These are phyloP conservation scores for Psilocybe cubensis DNA, from an alignment of 768 basidiomycete genomes.

Conservation along the genomic window DNA sequence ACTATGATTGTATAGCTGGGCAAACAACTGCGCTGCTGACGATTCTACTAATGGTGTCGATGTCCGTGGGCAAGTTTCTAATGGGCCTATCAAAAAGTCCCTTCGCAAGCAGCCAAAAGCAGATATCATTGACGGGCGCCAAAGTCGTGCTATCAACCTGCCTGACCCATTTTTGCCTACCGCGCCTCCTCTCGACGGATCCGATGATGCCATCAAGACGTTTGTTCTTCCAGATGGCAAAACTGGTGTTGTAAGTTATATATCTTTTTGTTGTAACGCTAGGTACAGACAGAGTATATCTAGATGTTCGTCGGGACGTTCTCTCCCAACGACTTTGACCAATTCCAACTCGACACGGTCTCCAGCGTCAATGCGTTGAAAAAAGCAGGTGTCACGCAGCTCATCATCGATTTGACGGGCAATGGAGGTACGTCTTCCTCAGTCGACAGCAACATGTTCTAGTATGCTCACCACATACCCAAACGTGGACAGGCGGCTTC, in stretches of 20 bases:
- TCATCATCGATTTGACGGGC: slow-evolving; percentile 63
- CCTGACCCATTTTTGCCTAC: slow-evolving; percentile 53
- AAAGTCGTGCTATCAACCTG: slow-evolving; percentile 43
- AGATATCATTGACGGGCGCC: slow-evolving; percentile 46
- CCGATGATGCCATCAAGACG: slow-evolving; percentile 55
- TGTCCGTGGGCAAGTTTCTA: slow-evolving; percentile 10
- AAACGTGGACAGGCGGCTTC: slow-evolving; percentile 60
- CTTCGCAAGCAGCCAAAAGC: slow-evolving; percentile 34
- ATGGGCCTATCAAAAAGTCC: slow-evolving; percentile 2
- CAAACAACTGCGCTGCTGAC: slow-evolving; percentile 58
- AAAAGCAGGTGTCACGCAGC: slow-evolving; percentile 46
- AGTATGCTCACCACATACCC: too few relatives aligned
- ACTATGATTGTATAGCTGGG: slow-evolving; percentile 47
- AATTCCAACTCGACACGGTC: slow-evolving; percentile 55
- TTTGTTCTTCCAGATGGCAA: slow-evolving; percentile 57
- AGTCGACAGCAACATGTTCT: too few relatives aligned
- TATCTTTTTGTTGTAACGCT: neutral
- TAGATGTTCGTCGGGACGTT: slow-evolving; percentile 70
- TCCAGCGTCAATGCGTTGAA: slow-evolving; percentile 50
- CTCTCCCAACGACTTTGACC: slow-evolving; percentile 43
- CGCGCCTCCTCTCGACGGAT: slow-evolving; percentile 46
- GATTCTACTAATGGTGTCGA: slow-evolving; percentile 24
- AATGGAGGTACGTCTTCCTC: slow-evolving; percentile 52
- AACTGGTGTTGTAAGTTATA: slow-evolving; percentile 57
- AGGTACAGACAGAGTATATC: neutral